Evolutionary conservation across 2,329 filamentous ascomycete species (phyloP), one percentile per base, ranked within the genome.

Genomic region (Aspergillus puulaauensis): DNA sequence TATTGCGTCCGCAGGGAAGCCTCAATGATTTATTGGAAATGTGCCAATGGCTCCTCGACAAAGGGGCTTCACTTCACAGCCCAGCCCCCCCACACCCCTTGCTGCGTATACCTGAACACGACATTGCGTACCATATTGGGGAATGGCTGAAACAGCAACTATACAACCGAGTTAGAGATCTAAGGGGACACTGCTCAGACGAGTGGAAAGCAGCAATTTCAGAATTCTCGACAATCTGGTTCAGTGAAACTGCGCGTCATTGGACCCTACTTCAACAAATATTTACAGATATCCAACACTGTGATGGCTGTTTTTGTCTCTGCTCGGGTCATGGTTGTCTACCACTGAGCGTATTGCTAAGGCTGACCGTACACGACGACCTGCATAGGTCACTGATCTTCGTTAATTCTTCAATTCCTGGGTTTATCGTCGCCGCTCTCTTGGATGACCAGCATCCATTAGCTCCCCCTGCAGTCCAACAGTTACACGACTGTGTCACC

Each of bases 141-240:
- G 0, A 31, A 4, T 11, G 9, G 27, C 1, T 11, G 2, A 9
- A 0, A 3, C 0, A 1, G 2, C 8, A 31, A 31, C 2, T 31
- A 1, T 2, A 31, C 19, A 21, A 21, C 3, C 19, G 1, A 21
- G 1, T 0, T 1, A 19, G 19, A 3, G 1, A 19, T 19, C 3
- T 19, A 19, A 3, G 19, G 3, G 1, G 19, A 19, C 19, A n/a
- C 14, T n/a, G 14, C 1, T n/a, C 15, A 3, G 5, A 37, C 1
- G 5, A 37, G 15, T 37, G 4, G 4, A 3, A 31, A 31, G 9
- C 1, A 11, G 3, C 2, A 3, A 31, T 11, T 0, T 4, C 27
- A 4, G 27, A 4, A 31, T 0, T 31, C 1, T 31, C 14, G 0
- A 4, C 15, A n/a, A 0, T 0, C 2, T 19, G 41, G 19, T 44